These are phyloP conservation scores for Trichoderma citrinoviride DNA, from an alignment of 2,329 filamentous ascomycete genomes.

Conservation along the genomic window DNA sequence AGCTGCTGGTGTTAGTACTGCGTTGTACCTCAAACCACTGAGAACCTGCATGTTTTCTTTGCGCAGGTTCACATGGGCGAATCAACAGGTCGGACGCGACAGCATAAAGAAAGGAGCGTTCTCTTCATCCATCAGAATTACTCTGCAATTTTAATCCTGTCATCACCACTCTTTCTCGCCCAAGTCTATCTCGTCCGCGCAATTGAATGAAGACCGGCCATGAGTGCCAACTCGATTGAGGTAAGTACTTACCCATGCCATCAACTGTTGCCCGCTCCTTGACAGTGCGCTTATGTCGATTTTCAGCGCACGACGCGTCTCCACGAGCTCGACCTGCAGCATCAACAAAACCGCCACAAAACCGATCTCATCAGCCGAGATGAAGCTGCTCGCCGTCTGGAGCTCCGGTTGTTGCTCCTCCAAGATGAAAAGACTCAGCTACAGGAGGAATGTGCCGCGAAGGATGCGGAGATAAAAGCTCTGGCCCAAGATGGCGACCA, in stretches of 20 bases:
- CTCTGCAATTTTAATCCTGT: neutral
- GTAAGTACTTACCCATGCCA: slow-evolving; percentile 25
- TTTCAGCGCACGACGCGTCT: slow-evolving; percentile 45
- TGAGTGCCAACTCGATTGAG: slow-evolving; percentile 32
- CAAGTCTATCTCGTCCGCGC: neutral
- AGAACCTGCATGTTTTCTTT: neutral
- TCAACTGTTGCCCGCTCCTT: neutral
- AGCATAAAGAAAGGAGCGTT: neutral
- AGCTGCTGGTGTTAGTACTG: neutral
- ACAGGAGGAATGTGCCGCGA: slow-evolving; percentile 58
- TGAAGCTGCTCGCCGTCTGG: slow-evolving; percentile 69
- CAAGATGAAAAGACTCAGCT: slow-evolving; percentile 71
- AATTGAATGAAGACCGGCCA: slow-evolving; percentile 19
- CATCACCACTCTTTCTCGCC: neutral
- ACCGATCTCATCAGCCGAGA: slow-evolving; percentile 69
- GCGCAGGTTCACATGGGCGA: neutral
- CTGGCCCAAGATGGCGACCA: slow-evolving; percentile 42
- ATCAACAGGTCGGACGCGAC: neutral
- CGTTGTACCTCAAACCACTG: neutral
- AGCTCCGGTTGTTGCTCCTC: slow-evolving; percentile 67
- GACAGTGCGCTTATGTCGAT: slow-evolving; percentile 16
- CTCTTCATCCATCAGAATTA: neutral
- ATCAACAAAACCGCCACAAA: slow-evolving; percentile 62
- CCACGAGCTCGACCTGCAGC: slow-evolving; percentile 65
- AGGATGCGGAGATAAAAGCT: slow-evolving; percentile 57